phyloP scores from a whole-genome alignment of 2,329 filamentous ascomycete genomes.

The Scedosporium aurantiacum region DNA sequence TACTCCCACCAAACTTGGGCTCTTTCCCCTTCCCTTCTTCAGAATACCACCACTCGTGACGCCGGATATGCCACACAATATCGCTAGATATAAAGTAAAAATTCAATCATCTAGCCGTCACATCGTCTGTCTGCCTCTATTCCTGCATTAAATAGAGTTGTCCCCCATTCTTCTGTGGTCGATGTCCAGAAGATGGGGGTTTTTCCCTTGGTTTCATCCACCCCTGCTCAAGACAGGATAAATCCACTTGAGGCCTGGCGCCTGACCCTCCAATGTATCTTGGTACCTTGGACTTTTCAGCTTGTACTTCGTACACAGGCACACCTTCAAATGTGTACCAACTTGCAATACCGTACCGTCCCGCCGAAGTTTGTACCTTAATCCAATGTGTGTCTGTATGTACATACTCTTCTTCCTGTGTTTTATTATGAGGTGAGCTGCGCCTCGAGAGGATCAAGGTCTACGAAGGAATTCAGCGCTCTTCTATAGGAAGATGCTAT shows the following conservation, averaged over 20 bases:
- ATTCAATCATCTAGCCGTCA: no score
- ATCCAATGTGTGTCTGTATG: not conserved
- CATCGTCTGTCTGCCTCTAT: no score
- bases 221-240: constrained; percentile 6
- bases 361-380: not conserved
- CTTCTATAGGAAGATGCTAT: no score
- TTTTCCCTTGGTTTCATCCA: constrained; percentile 3
- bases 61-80: no score
- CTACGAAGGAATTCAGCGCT: no score
- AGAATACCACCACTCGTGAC: no score
- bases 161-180: not conserved
- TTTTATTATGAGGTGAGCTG: no score
- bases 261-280: not conserved
- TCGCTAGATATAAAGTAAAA: no score
- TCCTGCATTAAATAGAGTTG: no score
- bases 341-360: not conserved
- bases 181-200: not conserved
- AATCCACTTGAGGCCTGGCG: constrained; percentile 3
- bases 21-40: not conserved
- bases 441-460: no score
- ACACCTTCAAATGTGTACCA: not conserved
- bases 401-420: not conserved
- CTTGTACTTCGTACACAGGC: not conserved
- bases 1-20: not conserved
- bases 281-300: not conserved